Evolutionary conservation across 371 early-diverging fungal genomes (phyloP), one percentile per base, ranked within the genome.

Genomic region (Saksenaea oblongispora): DNA sequence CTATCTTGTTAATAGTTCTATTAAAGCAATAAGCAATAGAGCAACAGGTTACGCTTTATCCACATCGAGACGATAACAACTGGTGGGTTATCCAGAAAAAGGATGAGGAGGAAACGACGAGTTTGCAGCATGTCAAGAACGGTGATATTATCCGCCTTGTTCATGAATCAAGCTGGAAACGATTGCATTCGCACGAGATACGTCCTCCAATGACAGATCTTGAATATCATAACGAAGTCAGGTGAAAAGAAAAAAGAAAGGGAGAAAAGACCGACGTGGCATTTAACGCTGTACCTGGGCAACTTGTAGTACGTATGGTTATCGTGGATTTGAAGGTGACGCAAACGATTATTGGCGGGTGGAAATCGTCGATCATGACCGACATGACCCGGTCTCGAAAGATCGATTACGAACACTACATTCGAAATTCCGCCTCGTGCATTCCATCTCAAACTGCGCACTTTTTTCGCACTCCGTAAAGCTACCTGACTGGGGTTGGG

Each of bases 401-500:
- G 65, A 76, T 15, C 61, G 68, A 8, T 61, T 93, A n/a, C 82
- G 86, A 59, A 79, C 94, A 2, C 72, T 92, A 54, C 80, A 84
- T 53, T 82, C 84, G 14, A 71, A 77, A 56, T 93, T 94, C 74
- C 85, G 90, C 27, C 74, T 94, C 13, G 77, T 88, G 11, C 97
- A 96, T 63, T 62, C 74, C 36, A 88, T 89, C 62, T 89, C 86
- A 72, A 73, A 76, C 44, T 95, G 88, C 72, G 91, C 89, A 54
- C 76, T 96, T 54, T 93, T 88, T 71, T 93, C 96, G 1, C 91
- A 89, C 63, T 65, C 69, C 13, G 85, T 87, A 27, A 90, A 91
- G 76, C 76, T 96, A 17, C 99, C 99, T n/a, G 89, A 91, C 27
- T 99, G 99, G 99, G 99, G 92, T 3, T 97, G 90, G 79, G 86